A percentile compares a stretch with the other conserved stretches of the same genome.
Conservation (phyloP, 2,329 filamentous ascomycete genomes). For the Cadophora sp. region DNA sequence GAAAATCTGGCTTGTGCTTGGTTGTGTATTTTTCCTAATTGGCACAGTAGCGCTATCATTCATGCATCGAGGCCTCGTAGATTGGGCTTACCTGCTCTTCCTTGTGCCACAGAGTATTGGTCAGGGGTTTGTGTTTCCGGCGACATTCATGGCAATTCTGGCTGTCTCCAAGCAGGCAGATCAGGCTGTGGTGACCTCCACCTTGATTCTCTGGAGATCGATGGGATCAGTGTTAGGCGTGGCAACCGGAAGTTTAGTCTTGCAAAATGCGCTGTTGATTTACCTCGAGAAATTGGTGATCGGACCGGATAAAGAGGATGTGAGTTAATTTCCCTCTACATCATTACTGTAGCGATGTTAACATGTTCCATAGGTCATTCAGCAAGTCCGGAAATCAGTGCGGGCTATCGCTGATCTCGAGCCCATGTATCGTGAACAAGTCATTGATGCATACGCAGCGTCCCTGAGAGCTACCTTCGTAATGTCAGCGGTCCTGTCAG, state of each 20-base stretch:
- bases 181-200: slow-evolving; percentile 73
- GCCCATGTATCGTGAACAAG: slow-evolving; percentile 57
- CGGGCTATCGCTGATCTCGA: slow-evolving; percentile 56
- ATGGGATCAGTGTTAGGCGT: slow-evolving; percentile 78
- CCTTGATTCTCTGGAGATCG: slow-evolving; percentile 73
- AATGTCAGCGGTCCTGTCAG: slow-evolving; percentile 52
- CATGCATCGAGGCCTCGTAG: slow-evolving; percentile 58
- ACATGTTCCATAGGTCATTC: slow-evolving; percentile 51
- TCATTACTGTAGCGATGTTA: slow-evolving; percentile 1
- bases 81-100: slow-evolving; percentile 60
- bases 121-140: slow-evolving; percentile 69
- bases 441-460: slow-evolving; percentile 60
- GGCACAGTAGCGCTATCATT: slow-evolving; percentile 58
- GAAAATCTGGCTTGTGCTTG: slow-evolving; percentile 63
- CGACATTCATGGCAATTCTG: slow-evolving; percentile 68
- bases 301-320: slow-evolving; percentile 60
- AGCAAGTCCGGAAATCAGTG: slow-evolving; percentile 59
- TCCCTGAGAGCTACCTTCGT: slow-evolving; percentile 54
- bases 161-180: slow-evolving; percentile 64
- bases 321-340: slow-evolving; percentile 19
- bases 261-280: slow-evolving; percentile 72
- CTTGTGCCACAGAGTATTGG: slow-evolving; percentile 64
- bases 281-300: slow-evolving; percentile 66
- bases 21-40: slow-evolving; percentile 54
- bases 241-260: slow-evolving; percentile 71